Percentiles rank a stretch among this genome's conserved stretches.
Conservation (phyloP, 768 basidiomycete genomes). For the Obba rivulosa region DNA sequence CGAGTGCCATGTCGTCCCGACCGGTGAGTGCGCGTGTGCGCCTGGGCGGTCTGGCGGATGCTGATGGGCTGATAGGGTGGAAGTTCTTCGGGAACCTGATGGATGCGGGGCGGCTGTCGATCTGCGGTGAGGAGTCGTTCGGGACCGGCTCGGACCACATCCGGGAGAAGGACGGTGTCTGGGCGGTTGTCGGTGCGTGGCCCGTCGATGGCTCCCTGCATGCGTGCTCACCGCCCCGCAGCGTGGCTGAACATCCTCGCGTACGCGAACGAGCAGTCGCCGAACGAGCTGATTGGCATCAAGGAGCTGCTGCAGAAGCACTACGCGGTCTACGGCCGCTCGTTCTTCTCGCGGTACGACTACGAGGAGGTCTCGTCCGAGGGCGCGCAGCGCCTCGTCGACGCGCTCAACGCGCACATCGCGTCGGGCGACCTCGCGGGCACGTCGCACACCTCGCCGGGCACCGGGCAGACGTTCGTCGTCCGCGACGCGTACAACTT, state of each 20-base stretch:
- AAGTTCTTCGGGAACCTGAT: constrained; percentile 99
- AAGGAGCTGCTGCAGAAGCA: constrained; percentile 85
- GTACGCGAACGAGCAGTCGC: constrained; percentile 74
- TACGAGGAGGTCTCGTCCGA: constrained; percentile 96
- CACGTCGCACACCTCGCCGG: constrained; percentile 59
- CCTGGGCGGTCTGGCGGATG: not conserved
- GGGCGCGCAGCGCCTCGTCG: constrained; percentile 83
- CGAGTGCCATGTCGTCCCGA: constrained; percentile 94
- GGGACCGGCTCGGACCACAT: constrained; percentile 99
- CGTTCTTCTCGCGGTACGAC: constrained; percentile 98
- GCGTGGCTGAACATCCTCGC: constrained; percentile 98
- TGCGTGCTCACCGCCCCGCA: constrained; percentile 25
- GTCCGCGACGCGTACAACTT: constrained; percentile 81
- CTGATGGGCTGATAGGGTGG: constrained; percentile 59
- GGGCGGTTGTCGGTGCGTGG: constrained; percentile 87
- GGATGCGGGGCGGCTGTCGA: constrained; percentile 96
- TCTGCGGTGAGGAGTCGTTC: constrained; percentile 99
- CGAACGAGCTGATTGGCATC: constrained; percentile 77
- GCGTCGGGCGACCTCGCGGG: constrained; percentile 61
- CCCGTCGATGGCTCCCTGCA: not conserved
- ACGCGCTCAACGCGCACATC: constrained; percentile 68
- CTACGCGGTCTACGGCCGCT: constrained; percentile 91
- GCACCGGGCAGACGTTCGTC: constrained; percentile 66
- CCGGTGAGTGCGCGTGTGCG: constrained; percentile 46
- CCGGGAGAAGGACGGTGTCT: constrained; percentile 98